Base-by-base conservation (phyloP, 371 early-diverging fungal genomes). In the Cokeromyces recurvatus region DNA sequence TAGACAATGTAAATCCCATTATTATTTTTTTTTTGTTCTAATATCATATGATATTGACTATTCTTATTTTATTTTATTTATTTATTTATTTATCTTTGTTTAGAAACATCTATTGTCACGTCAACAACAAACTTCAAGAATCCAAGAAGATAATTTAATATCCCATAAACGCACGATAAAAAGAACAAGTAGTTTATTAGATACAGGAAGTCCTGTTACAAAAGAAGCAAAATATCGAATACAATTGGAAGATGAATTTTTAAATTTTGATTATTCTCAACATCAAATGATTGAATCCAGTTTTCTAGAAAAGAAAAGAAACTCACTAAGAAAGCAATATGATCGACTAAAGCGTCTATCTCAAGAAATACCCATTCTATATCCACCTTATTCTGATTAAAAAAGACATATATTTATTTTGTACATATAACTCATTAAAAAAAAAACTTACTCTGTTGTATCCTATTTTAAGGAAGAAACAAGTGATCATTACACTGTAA, bases 1-100 rank as follows among this genome's bases (percentile, higher is more conserved):
- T n/a, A n/a, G n/a, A n/a, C n/a, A n/a, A n/a, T n/a, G n/a, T 84
- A 85, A 5, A 77, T 78, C 41, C 23, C 11, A 49, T 22, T 38
- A 4, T 7, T 29, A 25, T 38, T 29, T 8, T 29, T 5, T 29
- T 8, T 29, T 8, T 29, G 29, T 29, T 8, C 29, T 8, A 29
- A 29, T 29, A 29, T 8, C 29, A 11, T 29, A 29, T 29, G 11
- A 5, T 29, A 11, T 11, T 29, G 29, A 29, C 11, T 8, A 29
- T 29, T 8, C 5, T 29, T 8, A 5, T 5, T 29, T 11, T 29
- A 29, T 29, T 29, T 29, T 11, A 8, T 29, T 17, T 9, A 31
- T 2, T 20, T 3, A 27, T 36, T 7, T 9, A 19, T 23, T n/a
- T 2, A 22, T 10, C 9, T 17, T 23, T 37, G 11, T n/a, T 12